These are phyloP conservation scores for Tulasnella calospora DNA, from an alignment of 768 basidiomycete genomes.

Conservation along the genomic window DNA sequence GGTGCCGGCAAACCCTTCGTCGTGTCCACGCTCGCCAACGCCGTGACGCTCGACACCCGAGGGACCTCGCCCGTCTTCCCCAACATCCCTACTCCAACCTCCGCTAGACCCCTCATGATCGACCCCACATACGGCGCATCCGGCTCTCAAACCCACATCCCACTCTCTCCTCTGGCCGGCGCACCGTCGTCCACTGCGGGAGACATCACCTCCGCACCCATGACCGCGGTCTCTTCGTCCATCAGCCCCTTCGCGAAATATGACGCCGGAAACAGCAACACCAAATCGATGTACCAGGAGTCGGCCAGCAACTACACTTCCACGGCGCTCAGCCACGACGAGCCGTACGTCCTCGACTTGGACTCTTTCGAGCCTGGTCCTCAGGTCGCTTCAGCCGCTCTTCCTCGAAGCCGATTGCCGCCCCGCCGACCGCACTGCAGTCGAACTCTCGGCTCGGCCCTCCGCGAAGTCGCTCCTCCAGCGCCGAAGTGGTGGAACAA, in stretches of 20 bases:
- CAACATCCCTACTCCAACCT: not conserved
- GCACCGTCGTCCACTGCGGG: not conserved
- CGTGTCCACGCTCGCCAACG: conserved; percentile 3
- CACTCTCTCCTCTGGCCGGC: not conserved
- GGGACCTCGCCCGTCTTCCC: not conserved
- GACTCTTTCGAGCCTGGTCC: not conserved
- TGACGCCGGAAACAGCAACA: not conserved
- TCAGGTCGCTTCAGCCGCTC: not conserved
- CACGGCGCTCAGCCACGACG: not conserved
- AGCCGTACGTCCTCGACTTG: too few relatives aligned
- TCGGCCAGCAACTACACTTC: not conserved
- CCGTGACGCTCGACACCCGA: not conserved
- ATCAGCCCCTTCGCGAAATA: too few relatives aligned
- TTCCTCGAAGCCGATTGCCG: not conserved
- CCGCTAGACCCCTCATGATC: not conserved
- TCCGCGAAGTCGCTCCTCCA: not conserved
- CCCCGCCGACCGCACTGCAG: not conserved
- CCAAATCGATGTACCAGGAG: not conserved
- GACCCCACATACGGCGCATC: not conserved
- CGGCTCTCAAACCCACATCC: not conserved
- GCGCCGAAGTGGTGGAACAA: not conserved
- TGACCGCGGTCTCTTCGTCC: not conserved
- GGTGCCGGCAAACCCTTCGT: not conserved
- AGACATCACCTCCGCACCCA: conserved; percentile 1
- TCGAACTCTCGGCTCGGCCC: not conserved